These are phyloP conservation scores for Xylaria nigripes DNA, from an alignment of 495 filamentous ascomycete genomes.

Conservation along the genomic window DNA sequence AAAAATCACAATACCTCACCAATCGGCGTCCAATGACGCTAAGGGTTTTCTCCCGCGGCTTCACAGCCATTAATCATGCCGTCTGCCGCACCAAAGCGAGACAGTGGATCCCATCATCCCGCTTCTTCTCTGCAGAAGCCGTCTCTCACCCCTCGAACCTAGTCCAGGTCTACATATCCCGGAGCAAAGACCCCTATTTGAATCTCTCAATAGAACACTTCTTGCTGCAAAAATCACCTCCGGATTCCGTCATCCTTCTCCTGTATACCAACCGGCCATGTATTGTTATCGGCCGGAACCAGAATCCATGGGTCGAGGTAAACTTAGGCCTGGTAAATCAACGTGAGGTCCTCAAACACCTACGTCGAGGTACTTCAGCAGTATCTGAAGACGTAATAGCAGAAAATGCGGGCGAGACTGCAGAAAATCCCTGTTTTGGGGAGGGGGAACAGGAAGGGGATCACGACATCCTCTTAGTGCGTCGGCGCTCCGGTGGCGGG, in stretches of 20 bases:
- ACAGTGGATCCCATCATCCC: slow-evolving; percentile 2
- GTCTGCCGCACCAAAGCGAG: neutral
- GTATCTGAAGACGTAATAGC: neutral
- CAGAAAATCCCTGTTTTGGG: slow-evolving; percentile 6
- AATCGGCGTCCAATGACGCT: slow-evolving; percentile 2
- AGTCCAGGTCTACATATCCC: slow-evolving; percentile 67
- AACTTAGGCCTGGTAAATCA: slow-evolving; percentile 53
- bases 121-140: slow-evolving; percentile 17
- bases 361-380: slow-evolving; percentile 5
- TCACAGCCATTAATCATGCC: slow-evolving; percentile 5
- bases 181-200: slow-evolving; percentile 65
- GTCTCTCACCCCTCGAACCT: slow-evolving; percentile 19
- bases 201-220: slow-evolving; percentile 96
- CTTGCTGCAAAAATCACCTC: slow-evolving; percentile 63
- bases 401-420: neutral
- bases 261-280: slow-evolving; percentile 81
- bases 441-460: slow-evolving; percentile 17
- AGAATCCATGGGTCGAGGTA: slow-evolving; percentile 93
- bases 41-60: slow-evolving; percentile 3
- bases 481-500: slow-evolving; percentile 79
- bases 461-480: slow-evolving; percentile 53
- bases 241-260: slow-evolving; percentile 68
- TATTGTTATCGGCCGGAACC: slow-evolving; percentile 88
- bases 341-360: neutral
- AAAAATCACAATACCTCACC: neutral